Evolutionary conservation across 805 yeast species (phyloP), one percentile per base, ranked within the genome.

Genomic region (Candida suzukii): DNA sequence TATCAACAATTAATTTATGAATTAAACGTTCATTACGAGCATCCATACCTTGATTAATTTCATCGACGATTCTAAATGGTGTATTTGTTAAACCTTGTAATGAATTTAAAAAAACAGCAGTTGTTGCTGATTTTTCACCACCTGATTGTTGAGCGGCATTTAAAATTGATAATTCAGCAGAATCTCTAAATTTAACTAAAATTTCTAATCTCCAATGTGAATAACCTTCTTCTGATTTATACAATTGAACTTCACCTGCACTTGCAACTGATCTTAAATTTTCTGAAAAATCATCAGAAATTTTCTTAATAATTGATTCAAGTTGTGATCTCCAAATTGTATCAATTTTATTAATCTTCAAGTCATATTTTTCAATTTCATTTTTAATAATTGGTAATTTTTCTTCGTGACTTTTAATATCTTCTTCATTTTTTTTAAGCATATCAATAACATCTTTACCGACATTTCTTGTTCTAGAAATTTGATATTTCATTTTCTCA

Each of bases 31-130:
- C 99, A 56, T 93, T 93, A 45, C 76, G 76, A 12, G 95, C 84
- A 64, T 93, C 99, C 98, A 93, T 90, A 50, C 99, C 99, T 65
- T 93, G 99, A 58, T 93, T 93, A 47, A 93, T 95, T 67, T 93
- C 99, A 63, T 93, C 99, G 8, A 93, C 96, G 3, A 91, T 90
- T 56, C 98, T 70, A 55, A 93, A 88, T 10, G 99, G 98, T 0
- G 96, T 87, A 24, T 74, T 73, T 0, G 97, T 81, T 43, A 84
- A 70, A 11, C 88, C 91, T 64, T 93, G 99, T 47, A 93, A 67
- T 1, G 98, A 81, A 70, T 93, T 85, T 56, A 93, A 74, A 57
- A 84, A 93, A 40, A 90, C 75, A 2, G 91, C 91, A 0, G 98
- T 93, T 0, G 97, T 82, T 0, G 93, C 96, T 1, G 98, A 95